Base-by-base conservation (phyloP, 148 eudicot genomes). In the Cornus suecica region DNA sequence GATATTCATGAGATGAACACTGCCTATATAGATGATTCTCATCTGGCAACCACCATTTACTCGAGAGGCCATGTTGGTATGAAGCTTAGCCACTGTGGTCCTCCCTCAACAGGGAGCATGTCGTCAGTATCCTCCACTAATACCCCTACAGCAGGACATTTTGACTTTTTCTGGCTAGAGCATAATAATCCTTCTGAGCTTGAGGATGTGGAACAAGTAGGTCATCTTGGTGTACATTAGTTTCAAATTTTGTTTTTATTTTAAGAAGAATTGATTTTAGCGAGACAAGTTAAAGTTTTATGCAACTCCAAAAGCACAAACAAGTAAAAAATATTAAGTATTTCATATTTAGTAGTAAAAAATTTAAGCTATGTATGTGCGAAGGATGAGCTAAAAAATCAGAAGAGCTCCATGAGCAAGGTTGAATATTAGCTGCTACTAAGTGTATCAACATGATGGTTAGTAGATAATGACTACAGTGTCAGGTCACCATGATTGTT, bases 1-100 rank as follows among this genome's bases (percentile, higher is more conserved):
- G 90, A 89, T 72, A 84, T 89, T 82, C 92, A 89, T 87, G 92
- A 85, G 80, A 89, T 89, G 92, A 88, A 89, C 79, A 89, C 92
- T 71, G 88, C 92, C 41, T 70, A 76, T 73, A 87, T 89, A 74
- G 90, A 89, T 64, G 90, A 89, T 79, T 83, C 83, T 52, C 74
- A 70, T 65, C 30, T 76, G 61, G 69, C 75, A 56, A 52, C 74
- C 74, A 54, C 77, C 13, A 42, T 80, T 37, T 81, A 81, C 75
- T 63, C 78, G 77, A 86, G 79, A 77, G 83, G 84, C 31, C 85
- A 80, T 75, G 76, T 83, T 54, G 80, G 81, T 42, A 73, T 81
- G 63, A 89, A 89, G 78, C 81, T 86, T 69, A 79, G 83, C 61
- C 82, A 70, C 10, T 66, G 72, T 76, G 87, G 88, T 48, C 83